Conservation (phyloP, 2,329 filamentous ascomycete species). For the Pseudocercospora crystallina region DNA sequence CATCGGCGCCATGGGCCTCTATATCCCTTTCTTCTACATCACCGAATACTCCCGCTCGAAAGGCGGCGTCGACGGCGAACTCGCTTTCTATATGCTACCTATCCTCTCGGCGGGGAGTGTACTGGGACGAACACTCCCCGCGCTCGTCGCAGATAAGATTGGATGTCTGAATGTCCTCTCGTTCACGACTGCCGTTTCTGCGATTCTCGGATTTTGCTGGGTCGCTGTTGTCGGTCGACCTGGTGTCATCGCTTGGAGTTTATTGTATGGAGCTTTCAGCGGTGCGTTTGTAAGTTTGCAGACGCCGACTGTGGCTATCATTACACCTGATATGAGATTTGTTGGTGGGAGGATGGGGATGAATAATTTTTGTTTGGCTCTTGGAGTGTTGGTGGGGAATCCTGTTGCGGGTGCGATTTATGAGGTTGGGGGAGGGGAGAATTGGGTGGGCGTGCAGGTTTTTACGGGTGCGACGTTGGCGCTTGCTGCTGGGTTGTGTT, state of each 20-base stretch:
- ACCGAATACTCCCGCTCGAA: conserved; percentile 54
- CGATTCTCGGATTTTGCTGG: conserved; percentile 34
- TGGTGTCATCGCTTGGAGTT: conserved; percentile 40
- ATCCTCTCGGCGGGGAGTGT: background rate
- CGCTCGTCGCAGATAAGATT: conserved; percentile 43
- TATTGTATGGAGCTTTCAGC: conserved; percentile 47
- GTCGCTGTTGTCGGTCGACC: conserved; percentile 33
- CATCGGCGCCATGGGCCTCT: conserved; percentile 38
- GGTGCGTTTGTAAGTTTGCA: conserved; percentile 44
- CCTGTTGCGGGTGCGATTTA: conserved; percentile 26
- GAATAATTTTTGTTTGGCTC: conserved; percentile 25
- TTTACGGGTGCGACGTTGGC: no score
- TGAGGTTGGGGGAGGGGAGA: no score
- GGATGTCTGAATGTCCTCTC: conserved; percentile 47
- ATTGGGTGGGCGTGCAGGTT: no score
- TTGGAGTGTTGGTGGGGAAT: conserved; percentile 27
- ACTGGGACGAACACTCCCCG: conserved; percentile 42
- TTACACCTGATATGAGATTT: conserved; percentile 17
- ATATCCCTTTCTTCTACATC: conserved; percentile 57
- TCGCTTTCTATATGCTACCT: conserved; percentile 6
- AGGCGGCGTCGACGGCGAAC: background rate
- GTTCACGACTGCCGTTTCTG: conserved; percentile 34
- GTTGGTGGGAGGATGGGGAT: conserved; percentile 29
- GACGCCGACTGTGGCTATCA: conserved; percentile 35
- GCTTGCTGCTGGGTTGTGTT: no score